Base-by-base conservation (phyloP, 345 rosid species). In the Euphorbia pulcherrima region DNA sequence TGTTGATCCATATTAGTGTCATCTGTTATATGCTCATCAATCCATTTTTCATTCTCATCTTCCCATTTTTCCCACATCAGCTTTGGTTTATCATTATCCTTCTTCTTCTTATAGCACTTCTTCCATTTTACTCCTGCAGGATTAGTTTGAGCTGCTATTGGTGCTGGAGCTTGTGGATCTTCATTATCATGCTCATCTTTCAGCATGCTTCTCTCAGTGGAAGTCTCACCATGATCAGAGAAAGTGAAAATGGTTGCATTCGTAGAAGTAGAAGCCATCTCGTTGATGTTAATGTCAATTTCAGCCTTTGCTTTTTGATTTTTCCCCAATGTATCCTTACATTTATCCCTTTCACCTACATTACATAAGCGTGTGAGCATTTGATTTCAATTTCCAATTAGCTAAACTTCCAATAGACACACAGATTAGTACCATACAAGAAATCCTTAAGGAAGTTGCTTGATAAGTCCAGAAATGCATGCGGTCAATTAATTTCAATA, bases 1-100 rank as follows among this genome's bases (percentile, higher is more conserved):
- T 81, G 87, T 65, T 80, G 73, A 72, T 86, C 92, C 70, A 86
- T 75, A 80, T 89, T 87, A 72, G 81, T 57, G 81, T 84, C 83
- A 51, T 72, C 83, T 0, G 44, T 69, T 68, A 70, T 17, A 78
- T 87, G 87, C 68, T 80, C 74, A 68, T 86, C 82, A 46, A 86
- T 70, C 96, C 95, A 94, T 77, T 20, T 82, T 48, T 85, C 80
- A 37, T 89, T 52, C 58, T 81, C 90, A 28, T 84, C 68, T 79
- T 94, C 96, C 97, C 89, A 85, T 28, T 77, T 46, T 68, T 89
- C 81, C 99, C 99, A 94, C 86, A 81, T 12, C 70, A 87, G 77
- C 47, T 62, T 59, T 1, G 70, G 79, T 67, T 48, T 62, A 64
- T 65, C 50, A 68, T 64, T 35, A 54, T 57, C 54, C 61, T 74